Percentiles rank a stretch among this genome's conserved stretches.
Conservation (phyloP, 139 green algal genomes). For the Tetraselmis striata region DNA sequence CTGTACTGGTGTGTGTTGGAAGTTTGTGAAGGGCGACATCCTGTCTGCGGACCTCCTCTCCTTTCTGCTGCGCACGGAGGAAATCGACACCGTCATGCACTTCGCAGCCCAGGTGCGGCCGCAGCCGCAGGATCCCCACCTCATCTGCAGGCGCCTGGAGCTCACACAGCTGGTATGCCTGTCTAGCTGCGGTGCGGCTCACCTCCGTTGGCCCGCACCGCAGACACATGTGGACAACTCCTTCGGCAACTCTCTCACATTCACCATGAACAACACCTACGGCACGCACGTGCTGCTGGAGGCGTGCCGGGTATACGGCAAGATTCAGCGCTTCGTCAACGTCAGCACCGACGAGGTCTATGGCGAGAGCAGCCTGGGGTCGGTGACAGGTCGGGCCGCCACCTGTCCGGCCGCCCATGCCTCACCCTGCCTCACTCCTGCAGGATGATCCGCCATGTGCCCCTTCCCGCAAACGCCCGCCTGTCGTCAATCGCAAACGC, state of each 20-base stretch:
- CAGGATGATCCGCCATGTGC: slow-evolving; percentile 29
- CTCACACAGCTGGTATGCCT: too few relatives aligned
- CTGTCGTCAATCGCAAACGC: too few relatives aligned
- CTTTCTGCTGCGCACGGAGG: slow-evolving; percentile 73
- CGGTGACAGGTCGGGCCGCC: background rate
- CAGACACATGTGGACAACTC: slow-evolving; percentile 98
- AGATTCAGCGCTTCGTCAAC: slow-evolving; percentile 87
- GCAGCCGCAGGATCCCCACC: too few relatives aligned
- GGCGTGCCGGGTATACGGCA: slow-evolving; percentile 61
- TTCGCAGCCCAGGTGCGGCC: slow-evolving; percentile 85
- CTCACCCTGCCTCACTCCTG: background rate
- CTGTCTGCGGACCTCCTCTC: slow-evolving; percentile 81
- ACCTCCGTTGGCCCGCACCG: too few relatives aligned
- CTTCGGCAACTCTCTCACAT: slow-evolving; percentile 91
- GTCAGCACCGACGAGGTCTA: slow-evolving; percentile 87
- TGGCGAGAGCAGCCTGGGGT: slow-evolving; percentile 70
- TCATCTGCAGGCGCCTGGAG: too few relatives aligned
- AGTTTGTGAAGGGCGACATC: slow-evolving; percentile 95
- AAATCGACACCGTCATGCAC: slow-evolving; percentile 97
- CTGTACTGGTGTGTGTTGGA: background rate
- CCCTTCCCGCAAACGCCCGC: too few relatives aligned
- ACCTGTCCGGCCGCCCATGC: background rate
- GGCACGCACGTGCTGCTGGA: slow-evolving; percentile 96
- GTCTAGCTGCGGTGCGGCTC: too few relatives aligned
- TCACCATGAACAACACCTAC: slow-evolving; percentile 96